These are phyloP conservation scores for Acer yangbiense DNA, from an alignment of 345 rosid species.

Conservation along the genomic window DNA sequence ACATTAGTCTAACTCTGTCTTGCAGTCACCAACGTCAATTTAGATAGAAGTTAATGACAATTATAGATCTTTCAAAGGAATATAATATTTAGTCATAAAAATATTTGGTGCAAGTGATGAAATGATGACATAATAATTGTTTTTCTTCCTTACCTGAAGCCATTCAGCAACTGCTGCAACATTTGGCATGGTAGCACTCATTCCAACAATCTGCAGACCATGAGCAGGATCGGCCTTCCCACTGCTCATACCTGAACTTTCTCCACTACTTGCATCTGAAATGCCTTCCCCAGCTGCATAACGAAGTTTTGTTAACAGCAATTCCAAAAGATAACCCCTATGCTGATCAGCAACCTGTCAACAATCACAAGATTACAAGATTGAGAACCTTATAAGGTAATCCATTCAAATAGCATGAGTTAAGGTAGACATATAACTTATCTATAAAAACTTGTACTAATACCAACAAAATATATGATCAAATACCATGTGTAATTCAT, in stretches of 20 bases:
- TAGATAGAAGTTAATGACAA: conserved; percentile 3
- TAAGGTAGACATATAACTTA: conserved; percentile 14
- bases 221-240: conserved; percentile 76
- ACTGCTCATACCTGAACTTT: conserved; percentile 82
- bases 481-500: conserved; percentile 95
- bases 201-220: conserved; percentile 96
- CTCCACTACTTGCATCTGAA: conserved; percentile 79
- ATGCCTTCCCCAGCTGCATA: conserved; percentile 95
- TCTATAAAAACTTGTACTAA: conserved; percentile 10
- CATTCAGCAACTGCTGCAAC: conserved; percentile 96
- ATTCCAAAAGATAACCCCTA: conserved; percentile 97
- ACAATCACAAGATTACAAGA: conserved; percentile 14
- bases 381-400: conserved; percentile 19
- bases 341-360: conserved; percentile 90
- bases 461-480: conserved; percentile 5
- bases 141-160: conserved; percentile 77
- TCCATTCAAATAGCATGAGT: background rate
- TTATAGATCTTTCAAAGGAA: conserved; percentile 1
- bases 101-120: background rate
- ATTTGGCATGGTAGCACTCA: conserved; percentile 99
- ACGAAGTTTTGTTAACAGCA: conserved; percentile 92
- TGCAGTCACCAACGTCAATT: background rate
- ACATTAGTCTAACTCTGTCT: background rate
- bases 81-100: conserved; percentile 11
- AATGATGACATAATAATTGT: conserved; percentile 8